Conservation (phyloP, 129 eudicot genomes). For the Sambucus nigra region DNA sequence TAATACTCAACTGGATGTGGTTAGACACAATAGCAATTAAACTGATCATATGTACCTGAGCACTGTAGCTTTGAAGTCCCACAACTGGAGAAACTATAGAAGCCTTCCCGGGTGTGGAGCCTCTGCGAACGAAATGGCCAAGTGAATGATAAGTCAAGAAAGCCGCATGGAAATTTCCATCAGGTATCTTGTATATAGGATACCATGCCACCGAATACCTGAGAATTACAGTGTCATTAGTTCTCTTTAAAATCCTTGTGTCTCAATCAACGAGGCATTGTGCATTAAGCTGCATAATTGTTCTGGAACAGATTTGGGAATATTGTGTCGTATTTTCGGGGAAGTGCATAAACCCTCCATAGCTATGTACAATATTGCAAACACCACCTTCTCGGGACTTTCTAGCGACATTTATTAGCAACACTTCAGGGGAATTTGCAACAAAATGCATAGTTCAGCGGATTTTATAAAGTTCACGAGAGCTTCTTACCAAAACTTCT, state of each 20-base stretch:
- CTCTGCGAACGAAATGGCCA: conserved; percentile 20
- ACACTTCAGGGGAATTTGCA: too few species aligned
- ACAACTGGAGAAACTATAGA: conserved; percentile 23
- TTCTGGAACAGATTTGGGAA: neutral
- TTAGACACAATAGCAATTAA: neutral
- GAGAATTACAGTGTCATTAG: conserved; percentile 4
- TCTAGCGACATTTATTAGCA: too few species aligned
- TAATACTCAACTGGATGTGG: too few species aligned
- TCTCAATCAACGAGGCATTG: neutral
- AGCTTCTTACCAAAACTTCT: too few species aligned
- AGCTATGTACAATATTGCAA: too few species aligned
- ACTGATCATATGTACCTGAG: conserved; percentile 22
- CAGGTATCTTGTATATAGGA: conserved; percentile 33
- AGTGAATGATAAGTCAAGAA: conserved; percentile 37
- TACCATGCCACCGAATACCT: conserved; percentile 43
- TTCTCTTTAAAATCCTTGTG: neutral
- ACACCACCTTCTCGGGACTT: too few species aligned
- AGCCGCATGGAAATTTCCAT: conserved; percentile 29
- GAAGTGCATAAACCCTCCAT: too few species aligned
- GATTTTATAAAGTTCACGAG: too few species aligned
- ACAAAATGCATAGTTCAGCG: too few species aligned
- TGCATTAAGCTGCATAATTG: neutral
- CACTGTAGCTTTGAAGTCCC: conserved; percentile 33
- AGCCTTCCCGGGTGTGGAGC: neutral
- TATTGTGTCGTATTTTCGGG: too few species aligned